Percentiles rank a stretch among this genome's conserved stretches.
Conservation (phyloP, 2,329 filamentous ascomycete genomes). For the Xylariaceae sp. region DNA sequence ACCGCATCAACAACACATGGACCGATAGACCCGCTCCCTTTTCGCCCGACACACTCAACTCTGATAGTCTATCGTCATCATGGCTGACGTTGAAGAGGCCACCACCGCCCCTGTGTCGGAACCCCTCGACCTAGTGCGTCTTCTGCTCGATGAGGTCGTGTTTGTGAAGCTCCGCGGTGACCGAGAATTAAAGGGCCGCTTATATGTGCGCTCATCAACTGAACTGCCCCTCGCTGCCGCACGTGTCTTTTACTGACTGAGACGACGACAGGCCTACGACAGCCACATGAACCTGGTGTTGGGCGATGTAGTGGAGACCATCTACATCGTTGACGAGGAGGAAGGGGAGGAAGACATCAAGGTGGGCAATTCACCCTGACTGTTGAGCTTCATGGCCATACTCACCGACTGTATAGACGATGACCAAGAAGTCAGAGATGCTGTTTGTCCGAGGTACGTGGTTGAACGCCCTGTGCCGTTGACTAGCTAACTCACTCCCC, state of each 20-base stretch:
- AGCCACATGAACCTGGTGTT: slow-evolving; percentile 97
- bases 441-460: slow-evolving; percentile 88
- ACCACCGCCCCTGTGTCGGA: slow-evolving; percentile 74
- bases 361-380: slow-evolving; percentile 42
- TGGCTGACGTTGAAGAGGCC: slow-evolving; percentile 80
- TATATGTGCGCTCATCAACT: slow-evolving; percentile 64
- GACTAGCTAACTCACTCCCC: slow-evolving; percentile 10
- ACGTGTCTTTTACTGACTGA: slow-evolving; percentile 1
- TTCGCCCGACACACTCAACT: background rate
- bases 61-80: slow-evolving; percentile 36
- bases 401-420: slow-evolving; percentile 52
- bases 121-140: slow-evolving; percentile 89
- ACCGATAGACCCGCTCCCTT: background rate
- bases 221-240: background rate
- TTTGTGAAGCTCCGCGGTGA: slow-evolving; percentile 97
- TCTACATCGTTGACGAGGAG: slow-evolving; percentile 87
- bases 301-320: slow-evolving; percentile 94
- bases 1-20: background rate
- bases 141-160: slow-evolving; percentile 91
- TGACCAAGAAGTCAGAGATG: slow-evolving; percentile 98
- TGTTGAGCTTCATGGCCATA: background rate
- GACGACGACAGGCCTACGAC: slow-evolving; percentile 75
- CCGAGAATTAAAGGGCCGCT: slow-evolving; percentile 86
- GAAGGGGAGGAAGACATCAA: slow-evolving; percentile 73
- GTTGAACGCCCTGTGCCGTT: background rate